A percentile compares a stretch with the other conserved stretches of the same genome.
phyloP scores from a whole-genome alignment of 768 basidiomycete genomes.

The Calocera cornea region DNA sequence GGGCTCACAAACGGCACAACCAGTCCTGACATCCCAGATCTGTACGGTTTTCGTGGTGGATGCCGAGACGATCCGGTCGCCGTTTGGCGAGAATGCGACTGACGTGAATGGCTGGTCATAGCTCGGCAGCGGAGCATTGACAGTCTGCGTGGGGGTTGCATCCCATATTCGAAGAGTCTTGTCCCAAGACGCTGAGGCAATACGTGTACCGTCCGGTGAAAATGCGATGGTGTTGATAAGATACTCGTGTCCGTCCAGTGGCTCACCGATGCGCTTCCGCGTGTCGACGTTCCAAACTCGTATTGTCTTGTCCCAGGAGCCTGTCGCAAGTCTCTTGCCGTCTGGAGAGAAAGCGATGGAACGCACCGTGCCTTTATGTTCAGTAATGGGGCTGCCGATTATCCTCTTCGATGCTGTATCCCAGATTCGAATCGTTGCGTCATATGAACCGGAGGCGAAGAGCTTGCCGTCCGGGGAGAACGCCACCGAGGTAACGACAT shows the following conservation, averaged over 20 bases:
- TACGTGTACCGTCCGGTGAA: too few relatives aligned
- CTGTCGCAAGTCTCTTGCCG: slow-evolving; percentile 30
- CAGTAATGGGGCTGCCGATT: slow-evolving; percentile 23
- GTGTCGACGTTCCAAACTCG: slow-evolving; percentile 28
- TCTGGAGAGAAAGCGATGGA: slow-evolving; percentile 34
- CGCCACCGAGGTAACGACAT: neutral
- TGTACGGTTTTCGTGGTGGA: too few relatives aligned
- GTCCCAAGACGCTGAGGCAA: too few relatives aligned
- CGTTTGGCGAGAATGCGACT: too few relatives aligned
- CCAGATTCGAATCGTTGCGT: slow-evolving; percentile 34
- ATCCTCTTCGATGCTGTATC: slow-evolving; percentile 28
- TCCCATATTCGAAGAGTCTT: too few relatives aligned
- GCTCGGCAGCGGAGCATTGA: too few relatives aligned
- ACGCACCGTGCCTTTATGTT: slow-evolving; percentile 33
- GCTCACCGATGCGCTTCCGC: neutral
- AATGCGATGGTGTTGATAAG: too few relatives aligned
- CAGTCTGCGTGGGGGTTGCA: too few relatives aligned
- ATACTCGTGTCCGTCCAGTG: neutral
- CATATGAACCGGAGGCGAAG: slow-evolving; percentile 17
- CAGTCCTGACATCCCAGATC: too few relatives aligned
- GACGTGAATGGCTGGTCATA: too few relatives aligned
- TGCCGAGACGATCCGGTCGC: too few relatives aligned
- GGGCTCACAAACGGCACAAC: too few relatives aligned
- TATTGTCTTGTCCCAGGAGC: slow-evolving; percentile 31
- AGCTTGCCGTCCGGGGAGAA: neutral